Evolutionary conservation across 352 stramenopile genomes (phyloP), one percentile per base, ranked within the genome.

Genomic region (Phytophthora citrophthora): DNA sequence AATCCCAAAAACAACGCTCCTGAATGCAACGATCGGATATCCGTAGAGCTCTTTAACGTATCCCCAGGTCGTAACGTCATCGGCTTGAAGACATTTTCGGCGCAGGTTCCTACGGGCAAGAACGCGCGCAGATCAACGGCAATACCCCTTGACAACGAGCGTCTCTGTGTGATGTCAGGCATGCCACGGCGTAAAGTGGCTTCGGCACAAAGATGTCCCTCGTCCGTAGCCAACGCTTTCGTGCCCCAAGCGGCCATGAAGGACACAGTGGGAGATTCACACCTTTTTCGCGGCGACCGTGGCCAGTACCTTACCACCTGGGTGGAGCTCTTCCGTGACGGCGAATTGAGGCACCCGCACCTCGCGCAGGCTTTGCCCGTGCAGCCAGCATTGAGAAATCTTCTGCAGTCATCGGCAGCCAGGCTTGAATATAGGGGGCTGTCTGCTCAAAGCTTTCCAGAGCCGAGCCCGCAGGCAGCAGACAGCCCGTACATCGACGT

Each of bases 291-390:
- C 43, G 62, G 18, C 55, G 62, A 61, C 54, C 47, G 31, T 13
- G 54, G 39, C 15, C 49, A 31, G 10, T 51, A 41, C 36, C 62
- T 70, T 70, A 70, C 62, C 62, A 65, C 61, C 8, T 34, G 39
- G 15, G n/a, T n/a, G 36, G 54, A 61, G 53, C 41, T 46, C 38
- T 24, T 45, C 18, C 13, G 39, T 59, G 55, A 60, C 47, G 41
- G 52, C 44, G 43, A 61, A 65, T 70, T 70, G 55, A 70, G 64
- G 40, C 62, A 52, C 47, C 38, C 27, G 39, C 49, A 0, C 29
- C n/a, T 18, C 27, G 61, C 61, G 26, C 54, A 41, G 46, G 61
- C 43, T 70, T 18, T 70, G 41, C 34, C 4, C 62, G 44, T 40
- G 45, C 61, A 70, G 48, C 47, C 55, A 65, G 48, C 54, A 54